Evolutionary conservation across 2,329 filamentous ascomycete species (phyloP), one percentile per base, ranked within the genome.

Genomic region (Lecanicillium sp.): DNA sequence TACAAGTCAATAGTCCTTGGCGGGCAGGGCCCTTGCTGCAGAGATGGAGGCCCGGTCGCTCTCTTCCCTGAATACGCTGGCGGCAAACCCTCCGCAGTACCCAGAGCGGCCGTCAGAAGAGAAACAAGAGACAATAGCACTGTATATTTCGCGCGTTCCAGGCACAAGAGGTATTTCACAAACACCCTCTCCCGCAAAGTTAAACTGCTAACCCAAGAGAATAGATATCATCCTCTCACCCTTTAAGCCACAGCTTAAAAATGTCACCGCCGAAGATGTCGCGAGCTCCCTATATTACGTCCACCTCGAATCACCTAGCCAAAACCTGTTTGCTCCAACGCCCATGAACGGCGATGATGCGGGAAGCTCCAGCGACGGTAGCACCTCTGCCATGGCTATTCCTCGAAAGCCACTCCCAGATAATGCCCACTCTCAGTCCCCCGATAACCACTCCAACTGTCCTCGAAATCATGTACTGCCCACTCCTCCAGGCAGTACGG

Each of bases 71-170:
- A 92, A 86, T 47, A 67, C 75, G 30, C 75, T 95, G 45, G 90
- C 92, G 45, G 75, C 83, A 37, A 87, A 94, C 52, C 92, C 90
- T 30, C 90, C 92, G 33, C 75, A 80, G 51, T 92, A 94, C 58
- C 86, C 87, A 35, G 75, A 83, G 52, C 85, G 85, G 54, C 83
- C 85, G 5, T 76, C 79, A 3, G 79, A 83, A 48, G 65, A 73
- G 50, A 75, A 68, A 45, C 75, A 81, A 45, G 78, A 86, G 35
- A 79, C 86, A 4, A 61, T 96, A 36, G 79, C 81, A 3, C 73
- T 98, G 29, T 98, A 98, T 62, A 94, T 98, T 48, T 87, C 90
- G 27, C 73, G 90, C 48, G 90, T 98, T 1, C 92, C 92, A 1
- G 90, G 90, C 16, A 94, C 85, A 46, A 78, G 80, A 80, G 86